Conservation (phyloP, 805 yeast species). For the Sungouiella blattae region DNA sequence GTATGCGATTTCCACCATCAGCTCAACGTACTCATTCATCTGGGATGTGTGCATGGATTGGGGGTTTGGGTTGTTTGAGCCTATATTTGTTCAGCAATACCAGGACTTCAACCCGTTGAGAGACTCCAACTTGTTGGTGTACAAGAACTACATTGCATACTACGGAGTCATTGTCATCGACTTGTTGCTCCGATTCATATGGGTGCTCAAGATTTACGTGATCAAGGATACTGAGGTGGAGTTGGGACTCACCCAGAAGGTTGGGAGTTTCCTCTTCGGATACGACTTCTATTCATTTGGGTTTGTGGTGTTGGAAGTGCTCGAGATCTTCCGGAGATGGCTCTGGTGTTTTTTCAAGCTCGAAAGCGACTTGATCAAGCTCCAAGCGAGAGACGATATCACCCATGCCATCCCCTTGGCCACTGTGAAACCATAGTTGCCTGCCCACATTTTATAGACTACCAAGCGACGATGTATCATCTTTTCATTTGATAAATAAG, state of each 20-base stretch:
- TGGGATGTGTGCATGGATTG: slow-evolving; percentile 95
- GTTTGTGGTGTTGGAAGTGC: slow-evolving; percentile 59
- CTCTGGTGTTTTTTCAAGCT: slow-evolving; percentile 84
- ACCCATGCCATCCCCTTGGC: slow-evolving; percentile 13
- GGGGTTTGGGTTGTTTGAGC: slow-evolving; percentile 59
- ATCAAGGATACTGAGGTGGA: slow-evolving; percentile 23
- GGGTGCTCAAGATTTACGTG: slow-evolving; percentile 59
- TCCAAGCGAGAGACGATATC: slow-evolving; percentile 17
- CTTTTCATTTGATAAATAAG: neutral
- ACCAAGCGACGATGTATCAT: too few relatives aligned
- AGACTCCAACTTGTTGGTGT: slow-evolving; percentile 20
- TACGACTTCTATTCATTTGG: slow-evolving; percentile 48
- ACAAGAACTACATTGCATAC: slow-evolving; percentile 40
- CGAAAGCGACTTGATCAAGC: slow-evolving; percentile 64
- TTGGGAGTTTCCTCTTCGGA: slow-evolving; percentile 29
- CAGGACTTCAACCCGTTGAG: slow-evolving; percentile 13
- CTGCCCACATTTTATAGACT: too few relatives aligned
- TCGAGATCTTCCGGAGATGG: slow-evolving; percentile 83
- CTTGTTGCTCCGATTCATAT: slow-evolving; percentile 65
- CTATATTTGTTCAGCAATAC: slow-evolving; percentile 13
- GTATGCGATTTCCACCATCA: slow-evolving; percentile 47
- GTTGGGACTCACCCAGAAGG: slow-evolving; percentile 12
- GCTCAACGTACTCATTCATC: slow-evolving; percentile 71
- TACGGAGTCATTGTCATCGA: slow-evolving; percentile 58
- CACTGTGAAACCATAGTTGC: too few relatives aligned